These are phyloP conservation scores for Mentha longifolia DNA, from an alignment of 257 asterid species.

Conservation along the genomic window DNA sequence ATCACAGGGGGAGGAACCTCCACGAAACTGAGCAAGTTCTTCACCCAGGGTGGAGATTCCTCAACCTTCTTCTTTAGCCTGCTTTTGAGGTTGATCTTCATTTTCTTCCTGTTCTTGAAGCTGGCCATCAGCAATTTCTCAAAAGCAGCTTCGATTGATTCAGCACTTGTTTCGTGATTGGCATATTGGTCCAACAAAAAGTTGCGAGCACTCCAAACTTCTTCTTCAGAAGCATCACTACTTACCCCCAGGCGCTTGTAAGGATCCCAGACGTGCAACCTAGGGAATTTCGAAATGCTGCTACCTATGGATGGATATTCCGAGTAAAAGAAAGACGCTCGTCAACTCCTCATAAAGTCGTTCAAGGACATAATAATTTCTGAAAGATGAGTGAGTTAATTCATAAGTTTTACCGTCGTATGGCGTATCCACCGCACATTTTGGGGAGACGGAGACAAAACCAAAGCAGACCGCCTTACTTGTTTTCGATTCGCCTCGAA, in stretches of 20 bases:
- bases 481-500: conserved; percentile 42
- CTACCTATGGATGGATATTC: conserved; percentile 58
- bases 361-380: too few relatives aligned
- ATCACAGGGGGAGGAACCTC: conserved; percentile 87
- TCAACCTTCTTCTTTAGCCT: conserved; percentile 90
- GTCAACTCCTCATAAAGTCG: too few relatives aligned
- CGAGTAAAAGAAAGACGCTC: too few relatives aligned
- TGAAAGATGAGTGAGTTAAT: too few relatives aligned
- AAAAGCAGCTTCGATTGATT: conserved; percentile 91
- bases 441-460: conserved; percentile 46
- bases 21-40: conserved; percentile 78
- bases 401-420: conserved; percentile 55
- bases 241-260: conserved; percentile 85
- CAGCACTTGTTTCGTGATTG: conserved; percentile 76
- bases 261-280: conserved; percentile 88
- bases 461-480: conserved; percentile 24
- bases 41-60: conserved; percentile 97
- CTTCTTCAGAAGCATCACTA: conserved; percentile 88
- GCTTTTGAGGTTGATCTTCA: conserved; percentile 91
- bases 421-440: conserved; percentile 64
- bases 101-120: conserved; percentile 74
- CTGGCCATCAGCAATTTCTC: conserved; percentile 88
- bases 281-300: conserved; percentile 54
- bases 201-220: conserved; percentile 95
- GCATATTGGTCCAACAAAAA: conserved; percentile 79